Conservation (phyloP, 2,329 filamentous ascomycete species). For the Aureobasidium namibiae region DNA sequence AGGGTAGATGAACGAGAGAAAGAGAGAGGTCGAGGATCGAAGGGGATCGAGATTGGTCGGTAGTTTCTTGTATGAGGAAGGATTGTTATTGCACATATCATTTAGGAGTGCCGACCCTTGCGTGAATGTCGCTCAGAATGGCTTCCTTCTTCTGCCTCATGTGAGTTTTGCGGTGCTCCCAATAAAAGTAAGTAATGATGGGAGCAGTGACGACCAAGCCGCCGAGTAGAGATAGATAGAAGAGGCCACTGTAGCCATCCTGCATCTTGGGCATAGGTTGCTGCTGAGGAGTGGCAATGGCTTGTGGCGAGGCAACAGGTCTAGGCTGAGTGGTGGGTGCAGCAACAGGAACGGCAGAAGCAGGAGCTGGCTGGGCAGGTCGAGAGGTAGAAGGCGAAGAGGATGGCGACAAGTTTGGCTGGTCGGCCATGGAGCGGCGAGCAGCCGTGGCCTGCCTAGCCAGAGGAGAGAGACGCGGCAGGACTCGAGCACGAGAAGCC, state of each 20-base stretch:
- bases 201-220: conserved; percentile 21
- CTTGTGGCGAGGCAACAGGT: neutral
- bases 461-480: neutral
- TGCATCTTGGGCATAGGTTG: neutral
- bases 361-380: neutral
- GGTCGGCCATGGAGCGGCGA: conserved; percentile 8
- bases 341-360: neutral
- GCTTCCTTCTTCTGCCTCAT: conserved; percentile 26
- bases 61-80: neutral
- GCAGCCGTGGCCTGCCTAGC: neutral
- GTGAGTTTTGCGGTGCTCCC: conserved; percentile 24
- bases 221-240: conserved; percentile 14
- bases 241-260: conserved; percentile 2
- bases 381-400: neutral
- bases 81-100: neutral
- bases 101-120: neutral
- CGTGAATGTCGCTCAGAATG: conserved; percentile 23
- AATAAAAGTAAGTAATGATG: conserved; percentile 23
- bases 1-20: neutral
- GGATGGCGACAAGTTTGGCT: neutral
- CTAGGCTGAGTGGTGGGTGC: neutral
- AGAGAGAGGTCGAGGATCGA: too few species aligned
- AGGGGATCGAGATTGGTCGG: neutral
- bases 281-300: neutral
- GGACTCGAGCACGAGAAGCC: neutral